These are phyloP conservation scores for Suhomyces bolitotheri DNA, from an alignment of 1,139 yeast genomes.

Conservation along the genomic window DNA sequence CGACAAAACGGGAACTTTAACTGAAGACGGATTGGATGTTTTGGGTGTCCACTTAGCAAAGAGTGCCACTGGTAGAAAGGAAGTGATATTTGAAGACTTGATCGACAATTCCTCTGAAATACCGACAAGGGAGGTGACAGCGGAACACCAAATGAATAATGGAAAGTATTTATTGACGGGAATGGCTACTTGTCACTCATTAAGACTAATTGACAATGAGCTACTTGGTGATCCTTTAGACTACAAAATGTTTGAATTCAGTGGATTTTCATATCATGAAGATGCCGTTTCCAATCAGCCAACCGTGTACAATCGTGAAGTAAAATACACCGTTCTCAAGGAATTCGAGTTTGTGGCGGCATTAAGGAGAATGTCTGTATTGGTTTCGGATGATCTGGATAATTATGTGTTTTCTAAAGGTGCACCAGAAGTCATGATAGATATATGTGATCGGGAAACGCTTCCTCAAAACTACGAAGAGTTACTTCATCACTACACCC, in stretches of 20 bases:
- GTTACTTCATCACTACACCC: constrained; percentile 79
- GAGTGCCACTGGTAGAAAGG: constrained; percentile 53
- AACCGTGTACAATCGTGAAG: constrained; percentile 29
- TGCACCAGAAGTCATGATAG: constrained; percentile 94
- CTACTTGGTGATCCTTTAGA: constrained; percentile 93
- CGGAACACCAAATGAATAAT: constrained; percentile 29
- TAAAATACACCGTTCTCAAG: constrained; percentile 54
- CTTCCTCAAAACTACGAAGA: constrained; percentile 77
- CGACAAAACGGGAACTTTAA: constrained; percentile 95
- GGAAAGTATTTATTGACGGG: constrained; percentile 46
- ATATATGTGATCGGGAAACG: constrained; percentile 67
- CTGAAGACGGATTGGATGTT: constrained; percentile 95
- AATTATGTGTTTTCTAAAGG: constrained; percentile 76
- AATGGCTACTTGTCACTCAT: constrained; percentile 85
- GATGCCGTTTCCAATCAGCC: constrained; percentile 43
- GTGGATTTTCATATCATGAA: constrained; percentile 74
- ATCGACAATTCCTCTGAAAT: constrained; percentile 19
- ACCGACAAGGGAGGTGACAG: constrained; percentile 8
- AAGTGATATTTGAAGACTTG: constrained; percentile 52
- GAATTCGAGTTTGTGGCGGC: constrained; percentile 85
- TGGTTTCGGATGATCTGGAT: constrained; percentile 35
- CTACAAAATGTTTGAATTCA: constrained; percentile 87
- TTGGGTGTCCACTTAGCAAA: constrained; percentile 76
- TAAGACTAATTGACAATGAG: constrained; percentile 74
- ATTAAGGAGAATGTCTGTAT: constrained; percentile 87